phyloP scores from a whole-genome alignment of 495 filamentous ascomycete genomes.

The Penicillium soppii region DNA sequence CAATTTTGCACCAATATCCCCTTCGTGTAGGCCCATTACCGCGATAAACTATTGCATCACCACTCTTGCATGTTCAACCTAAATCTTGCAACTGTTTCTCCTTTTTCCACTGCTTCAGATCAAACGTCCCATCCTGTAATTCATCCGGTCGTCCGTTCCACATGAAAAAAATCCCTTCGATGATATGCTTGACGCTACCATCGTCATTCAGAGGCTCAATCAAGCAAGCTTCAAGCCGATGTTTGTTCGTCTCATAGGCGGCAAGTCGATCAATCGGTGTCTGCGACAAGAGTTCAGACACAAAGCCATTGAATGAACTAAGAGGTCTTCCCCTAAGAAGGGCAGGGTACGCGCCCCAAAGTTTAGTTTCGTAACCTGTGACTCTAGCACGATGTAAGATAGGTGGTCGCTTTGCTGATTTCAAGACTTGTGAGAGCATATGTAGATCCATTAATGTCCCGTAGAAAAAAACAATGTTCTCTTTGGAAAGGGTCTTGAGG shows the following conservation, averaged over 20 bases:
- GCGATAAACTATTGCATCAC: no score
- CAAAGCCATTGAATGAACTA: constrained; percentile 7
- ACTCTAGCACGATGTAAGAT: constrained; percentile 10
- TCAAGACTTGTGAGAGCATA: constrained; percentile 5
- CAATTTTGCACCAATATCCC: no score
- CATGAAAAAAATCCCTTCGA: constrained; percentile 12
- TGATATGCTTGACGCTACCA: not conserved
- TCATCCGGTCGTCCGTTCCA: constrained; percentile 16
- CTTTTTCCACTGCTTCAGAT: constrained; percentile 15
- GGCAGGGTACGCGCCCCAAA: constrained; percentile 16
- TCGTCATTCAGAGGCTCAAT: constrained; percentile 13
- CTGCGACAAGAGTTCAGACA: constrained; percentile 7
- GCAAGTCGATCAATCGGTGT: constrained; percentile 11
- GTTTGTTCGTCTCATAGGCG: constrained; percentile 15
- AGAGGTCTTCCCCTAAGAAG: constrained; percentile 6
- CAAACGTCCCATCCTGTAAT: constrained; percentile 8
- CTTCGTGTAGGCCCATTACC: no score
- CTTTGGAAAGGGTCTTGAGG: constrained; percentile 1
- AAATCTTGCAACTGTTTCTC: constrained; percentile 4
- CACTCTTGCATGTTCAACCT: no score
- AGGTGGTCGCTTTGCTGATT: not conserved
- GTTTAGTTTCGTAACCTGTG: constrained; percentile 11
- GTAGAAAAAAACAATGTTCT: constrained; percentile 15
- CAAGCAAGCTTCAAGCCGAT: constrained; percentile 6
- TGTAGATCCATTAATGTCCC: constrained; percentile 12